Base-by-base conservation (phyloP, 1,139 yeast genomes). In the Meyerozyma smithsonii region DNA sequence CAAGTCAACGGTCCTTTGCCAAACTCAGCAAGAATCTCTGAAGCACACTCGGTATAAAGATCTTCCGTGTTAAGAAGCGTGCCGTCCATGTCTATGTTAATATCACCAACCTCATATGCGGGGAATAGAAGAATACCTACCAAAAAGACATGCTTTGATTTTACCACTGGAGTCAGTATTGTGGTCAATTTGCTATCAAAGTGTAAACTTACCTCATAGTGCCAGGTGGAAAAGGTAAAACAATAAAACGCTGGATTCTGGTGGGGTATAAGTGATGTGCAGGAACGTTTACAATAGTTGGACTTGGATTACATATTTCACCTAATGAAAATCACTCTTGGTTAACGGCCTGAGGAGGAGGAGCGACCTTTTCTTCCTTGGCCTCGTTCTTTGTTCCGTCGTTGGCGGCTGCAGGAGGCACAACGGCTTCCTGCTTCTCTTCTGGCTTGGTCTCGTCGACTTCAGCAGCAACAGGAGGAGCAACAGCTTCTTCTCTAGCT, bases 31-130 rank as follows among this genome's bases (percentile, higher is more conserved):
- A 92, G 71, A 5, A 88, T 61, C 41, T 77, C 81, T 37, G 83
- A 75, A 33, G 86, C 68, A 4, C 85, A 84, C 43, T 79, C 79
- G 0, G 98, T 90, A 59, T 92, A 92, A 42, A 89, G 71, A 47
- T 86, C 95, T 61, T 92, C 98, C 2, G 97, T 85, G 63, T 90
- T 87, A 55, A 92, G 75, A 46, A 92, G 69, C 21, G 95, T 77
- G 2, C 98, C 98, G 58, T 92, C 97, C 97, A 92, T 89, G 69
- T 92, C 90, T 72, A 32, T 20, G 58, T 55, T 55, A 51, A 53
- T 44, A 36, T 33, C 36, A 23, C 25, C 4, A 23, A 11, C n/a
- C 4, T 4, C 24, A 21, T 41, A 40, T 36, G 35, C 14, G 18
- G 25, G n/a, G 28, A 3, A 20, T 15, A 15, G 16, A 11, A 14